Percentiles rank a stretch among this genome's conserved stretches.
Conservation (phyloP, 2,329 filamentous ascomycete genomes). For the Stachybotrys elegans region DNA sequence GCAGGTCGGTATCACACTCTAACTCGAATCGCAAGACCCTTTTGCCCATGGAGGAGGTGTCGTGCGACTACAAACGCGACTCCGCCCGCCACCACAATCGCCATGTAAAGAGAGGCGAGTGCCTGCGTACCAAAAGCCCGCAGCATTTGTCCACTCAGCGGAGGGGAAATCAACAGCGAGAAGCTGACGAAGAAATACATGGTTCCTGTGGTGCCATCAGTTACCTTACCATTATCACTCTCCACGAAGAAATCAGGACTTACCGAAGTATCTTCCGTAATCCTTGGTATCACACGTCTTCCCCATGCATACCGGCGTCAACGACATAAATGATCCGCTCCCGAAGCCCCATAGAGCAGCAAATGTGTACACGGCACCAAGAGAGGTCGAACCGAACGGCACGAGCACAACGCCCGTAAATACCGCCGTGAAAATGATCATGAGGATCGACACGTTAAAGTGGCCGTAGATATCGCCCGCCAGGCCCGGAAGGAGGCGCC, state of each 20-base stretch:
- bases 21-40: not conserved
- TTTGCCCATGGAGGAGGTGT: conserved; percentile 15
- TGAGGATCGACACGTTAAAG: conserved; percentile 31
- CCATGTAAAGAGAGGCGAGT: conserved; percentile 40
- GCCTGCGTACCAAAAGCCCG: conserved; percentile 36
- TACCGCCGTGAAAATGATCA: conserved; percentile 27
- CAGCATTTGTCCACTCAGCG: conserved; percentile 39
- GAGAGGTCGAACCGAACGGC: conserved; percentile 34
- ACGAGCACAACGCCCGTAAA: conserved; percentile 38
- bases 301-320: conserved; percentile 34
- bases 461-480: conserved; percentile 36
- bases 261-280: conserved; percentile 38
- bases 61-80: conserved; percentile 23
- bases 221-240: no score
- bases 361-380: conserved; percentile 36
- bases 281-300: conserved; percentile 40
- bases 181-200: conserved; percentile 41
- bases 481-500: conserved; percentile 37
- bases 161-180: conserved; percentile 38
- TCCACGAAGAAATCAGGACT: no score
- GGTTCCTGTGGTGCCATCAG: conserved; percentile 29
- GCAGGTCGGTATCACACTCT: no score
- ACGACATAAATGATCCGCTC: conserved; percentile 32
- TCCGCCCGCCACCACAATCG: conserved; percentile 30
- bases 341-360: conserved; percentile 43